These are phyloP conservation scores for Candida succiphila DNA, from an alignment of 805 yeast species.

Conservation along the genomic window DNA sequence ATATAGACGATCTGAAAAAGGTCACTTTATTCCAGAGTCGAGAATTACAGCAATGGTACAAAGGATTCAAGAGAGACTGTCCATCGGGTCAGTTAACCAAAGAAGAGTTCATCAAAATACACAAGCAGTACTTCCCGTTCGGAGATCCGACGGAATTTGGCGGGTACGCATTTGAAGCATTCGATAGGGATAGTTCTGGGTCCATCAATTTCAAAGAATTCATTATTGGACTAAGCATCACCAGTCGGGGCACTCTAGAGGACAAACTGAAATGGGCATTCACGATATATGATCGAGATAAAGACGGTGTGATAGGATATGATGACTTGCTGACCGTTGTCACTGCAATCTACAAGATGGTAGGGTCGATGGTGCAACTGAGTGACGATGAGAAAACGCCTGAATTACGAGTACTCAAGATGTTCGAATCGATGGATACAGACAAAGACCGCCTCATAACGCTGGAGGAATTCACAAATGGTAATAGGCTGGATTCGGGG, in stretches of 20 bases:
- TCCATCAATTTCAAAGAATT: constrained; percentile 87
- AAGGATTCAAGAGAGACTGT: constrained; percentile 90
- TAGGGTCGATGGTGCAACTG: constrained; percentile 85
- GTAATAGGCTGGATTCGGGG: constrained; percentile 69
- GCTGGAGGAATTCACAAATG: constrained; percentile 77
- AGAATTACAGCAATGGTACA: constrained; percentile 97
- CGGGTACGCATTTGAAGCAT: constrained; percentile 76
- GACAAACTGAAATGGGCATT: constrained; percentile 90
- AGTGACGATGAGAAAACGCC: constrained; percentile 91
- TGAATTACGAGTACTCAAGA: constrained; percentile 73
- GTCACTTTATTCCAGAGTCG: constrained; percentile 88
- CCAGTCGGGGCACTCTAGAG: constrained; percentile 75
- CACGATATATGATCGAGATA: constrained; percentile 74
- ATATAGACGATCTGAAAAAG: constrained; percentile 67
- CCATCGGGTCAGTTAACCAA: constrained; percentile 82
- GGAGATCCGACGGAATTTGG: constrained; percentile 95
- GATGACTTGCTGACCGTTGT: constrained; percentile 76
- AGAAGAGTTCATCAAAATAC: constrained; percentile 83
- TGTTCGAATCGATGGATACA: constrained; percentile 67
- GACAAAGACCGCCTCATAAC: constrained; percentile 60
- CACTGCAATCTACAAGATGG: constrained; percentile 84
- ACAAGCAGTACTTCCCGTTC: constrained; percentile 95
- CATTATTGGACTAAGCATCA: constrained; percentile 75
- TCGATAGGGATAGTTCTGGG: constrained; percentile 75
- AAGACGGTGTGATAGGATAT: constrained; percentile 66